phyloP scores from a whole-genome alignment of 345 rosid genomes.

The Draba incana region DNA sequence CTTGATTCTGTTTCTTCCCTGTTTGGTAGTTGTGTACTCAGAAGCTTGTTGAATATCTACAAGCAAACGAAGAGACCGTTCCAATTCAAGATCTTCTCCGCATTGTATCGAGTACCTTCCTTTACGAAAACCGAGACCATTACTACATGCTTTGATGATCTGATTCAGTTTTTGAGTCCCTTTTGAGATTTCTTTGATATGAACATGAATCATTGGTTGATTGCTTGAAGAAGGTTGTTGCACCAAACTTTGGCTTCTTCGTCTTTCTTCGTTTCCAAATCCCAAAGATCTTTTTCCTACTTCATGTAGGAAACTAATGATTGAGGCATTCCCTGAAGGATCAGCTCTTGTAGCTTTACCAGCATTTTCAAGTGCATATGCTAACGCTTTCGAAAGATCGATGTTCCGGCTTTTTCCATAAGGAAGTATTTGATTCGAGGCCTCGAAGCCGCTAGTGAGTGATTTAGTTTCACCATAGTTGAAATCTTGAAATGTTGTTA shows the following conservation, averaged over 20 bases:
- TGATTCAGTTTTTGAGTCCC: slow-evolving; percentile 78
- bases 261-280: slow-evolving; percentile 48
- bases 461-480: slow-evolving; percentile 45
- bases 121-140: slow-evolving; percentile 58
- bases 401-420: slow-evolving; percentile 50
- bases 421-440: slow-evolving; percentile 60
- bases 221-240: slow-evolving; percentile 46
- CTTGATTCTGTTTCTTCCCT: slow-evolving; percentile 58
- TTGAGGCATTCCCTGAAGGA: slow-evolving; percentile 53
- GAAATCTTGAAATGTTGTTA: slow-evolving; percentile 48
- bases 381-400: slow-evolving; percentile 69
- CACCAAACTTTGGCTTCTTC: slow-evolving; percentile 32
- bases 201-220: slow-evolving; percentile 60
- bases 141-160: slow-evolving; percentile 72
- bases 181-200: slow-evolving; percentile 73
- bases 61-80: slow-evolving; percentile 80
- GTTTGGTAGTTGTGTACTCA: slow-evolving; percentile 51
- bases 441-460: slow-evolving; percentile 38
- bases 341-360: slow-evolving; percentile 60
- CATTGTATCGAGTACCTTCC: slow-evolving; percentile 67
- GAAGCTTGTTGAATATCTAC: slow-evolving; percentile 74
- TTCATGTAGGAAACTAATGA: slow-evolving; percentile 66
- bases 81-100: slow-evolving; percentile 78
- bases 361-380: slow-evolving; percentile 79
- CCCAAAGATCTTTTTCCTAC: slow-evolving; percentile 60